Evolutionary conservation across 768 basidiomycete genomes (phyloP).

Genomic region (Dioszegia hungarica): DNA sequence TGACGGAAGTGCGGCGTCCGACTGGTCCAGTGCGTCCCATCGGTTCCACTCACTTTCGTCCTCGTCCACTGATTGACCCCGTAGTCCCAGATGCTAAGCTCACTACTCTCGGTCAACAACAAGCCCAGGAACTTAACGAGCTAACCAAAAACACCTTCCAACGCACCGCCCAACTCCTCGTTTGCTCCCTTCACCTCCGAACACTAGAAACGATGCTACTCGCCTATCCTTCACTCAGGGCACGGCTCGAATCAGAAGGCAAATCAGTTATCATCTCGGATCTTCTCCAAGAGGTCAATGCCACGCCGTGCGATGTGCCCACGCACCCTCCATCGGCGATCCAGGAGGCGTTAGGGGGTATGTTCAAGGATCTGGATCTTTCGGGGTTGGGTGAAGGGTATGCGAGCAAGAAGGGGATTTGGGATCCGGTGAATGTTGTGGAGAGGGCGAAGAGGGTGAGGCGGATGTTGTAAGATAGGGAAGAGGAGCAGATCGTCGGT

Average conservation of each 20-base stretch:
- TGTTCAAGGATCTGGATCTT: conserved; percentile 42
- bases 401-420: conserved; percentile 43
- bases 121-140: conserved; percentile 31
- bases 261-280: conserved; percentile 42
- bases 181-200: conserved; percentile 38
- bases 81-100: conserved; percentile 44
- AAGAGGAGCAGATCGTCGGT: conserved; percentile 47
- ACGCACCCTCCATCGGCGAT: conserved; percentile 21
- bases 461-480: conserved; percentile 36
- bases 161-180: conserved; percentile 39
- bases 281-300: conserved; percentile 41
- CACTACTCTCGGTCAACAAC: conserved; percentile 41
- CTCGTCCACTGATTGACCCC: neutral
- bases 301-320: conserved; percentile 31
- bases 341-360: conserved; percentile 20
- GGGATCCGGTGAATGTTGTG: conserved; percentile 12
- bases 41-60: no score
- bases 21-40: conserved; percentile 31
- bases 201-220: conserved; percentile 41
- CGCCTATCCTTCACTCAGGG: conserved; percentile 31
- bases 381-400: conserved; percentile 33
- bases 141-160: conserved; percentile 36
- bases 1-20: conserved; percentile 29
- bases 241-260: conserved; percentile 25
- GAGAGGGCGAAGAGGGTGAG: conserved; percentile 33